Evolutionary conservation across 768 basidiomycete species (phyloP).

Genomic region (Candolleomyces aberdarensis): DNA sequence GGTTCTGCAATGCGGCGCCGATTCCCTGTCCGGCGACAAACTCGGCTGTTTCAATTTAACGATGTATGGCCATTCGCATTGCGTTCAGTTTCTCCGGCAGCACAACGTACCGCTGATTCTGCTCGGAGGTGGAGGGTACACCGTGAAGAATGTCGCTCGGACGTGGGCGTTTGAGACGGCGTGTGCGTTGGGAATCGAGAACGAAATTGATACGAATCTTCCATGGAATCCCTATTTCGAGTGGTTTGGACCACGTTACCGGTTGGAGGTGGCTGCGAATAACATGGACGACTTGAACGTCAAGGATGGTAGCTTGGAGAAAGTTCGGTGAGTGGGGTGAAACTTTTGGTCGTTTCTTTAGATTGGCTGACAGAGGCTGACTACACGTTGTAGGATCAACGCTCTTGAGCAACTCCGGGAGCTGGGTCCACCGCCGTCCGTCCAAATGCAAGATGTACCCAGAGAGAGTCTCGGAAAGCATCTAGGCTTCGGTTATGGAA

Average conservation of each 20-base stretch:
- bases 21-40: conserved; percentile 93
- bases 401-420: conserved; percentile 44
- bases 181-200: conserved; percentile 84
- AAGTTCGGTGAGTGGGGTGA: conserved; percentile 54
- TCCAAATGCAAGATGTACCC: conserved; percentile 82
- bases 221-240: conserved; percentile 93
- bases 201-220: conserved; percentile 71
- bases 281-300: conserved; percentile 95
- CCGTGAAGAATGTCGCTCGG: conserved; percentile 92
- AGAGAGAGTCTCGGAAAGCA: conserved; percentile 62
- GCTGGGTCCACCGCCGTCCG: conserved; percentile 70
- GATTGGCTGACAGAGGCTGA: background rate
- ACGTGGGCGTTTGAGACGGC: conserved; percentile 98
- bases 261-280: conserved; percentile 85
- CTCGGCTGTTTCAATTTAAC: conserved; percentile 95
- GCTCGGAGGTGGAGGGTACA: conserved; percentile 95
- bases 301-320: conserved; percentile 74
- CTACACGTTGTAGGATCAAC: conserved; percentile 1
- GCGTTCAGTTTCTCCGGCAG: conserved; percentile 80
- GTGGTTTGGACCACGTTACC: conserved; percentile 95
- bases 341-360: conserved; percentile 9
- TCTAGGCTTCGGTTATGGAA: conserved; percentile 44
- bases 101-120: conserved; percentile 86
- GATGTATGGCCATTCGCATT: conserved; percentile 92
- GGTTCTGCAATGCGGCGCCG: conserved; percentile 93